Conservation (phyloP, 768 basidiomycete genomes). For the Mycena rosella region DNA sequence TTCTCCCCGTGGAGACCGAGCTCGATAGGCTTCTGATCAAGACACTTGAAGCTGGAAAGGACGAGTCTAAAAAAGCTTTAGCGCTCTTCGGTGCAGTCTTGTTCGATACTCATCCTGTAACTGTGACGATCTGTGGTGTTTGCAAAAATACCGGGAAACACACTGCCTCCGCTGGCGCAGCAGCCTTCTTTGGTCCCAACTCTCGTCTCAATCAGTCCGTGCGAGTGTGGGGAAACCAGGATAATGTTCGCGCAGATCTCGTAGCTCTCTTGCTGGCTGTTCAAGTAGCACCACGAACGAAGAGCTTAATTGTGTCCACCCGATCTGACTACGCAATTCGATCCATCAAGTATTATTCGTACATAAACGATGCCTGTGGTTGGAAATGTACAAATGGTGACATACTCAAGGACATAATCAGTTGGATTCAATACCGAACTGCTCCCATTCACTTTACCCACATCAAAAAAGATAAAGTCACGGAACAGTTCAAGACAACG, state of each 20-base stretch:
- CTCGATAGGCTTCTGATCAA: too few relatives aligned
- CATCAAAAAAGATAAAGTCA: neutral
- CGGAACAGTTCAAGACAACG: neutral
- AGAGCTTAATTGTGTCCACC: neutral
- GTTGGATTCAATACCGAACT: neutral
- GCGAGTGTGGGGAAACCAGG: neutral
- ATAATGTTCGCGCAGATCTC: slow-evolving; percentile 5
- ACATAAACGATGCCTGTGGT: slow-evolving; percentile 10
- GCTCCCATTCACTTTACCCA: slow-evolving; percentile 2
- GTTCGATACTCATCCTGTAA: too few relatives aligned
- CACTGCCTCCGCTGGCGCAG: too few relatives aligned
- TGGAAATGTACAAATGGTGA: slow-evolving; percentile 12
- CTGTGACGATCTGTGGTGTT: too few relatives aligned
- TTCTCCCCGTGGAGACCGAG: too few relatives aligned
- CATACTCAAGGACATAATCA: slow-evolving; percentile 1
- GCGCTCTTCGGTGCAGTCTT: too few relatives aligned
- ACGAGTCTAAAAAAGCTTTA: too few relatives aligned
- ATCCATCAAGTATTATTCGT: neutral
- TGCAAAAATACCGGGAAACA: neutral
- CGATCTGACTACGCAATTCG: slow-evolving; percentile 11
- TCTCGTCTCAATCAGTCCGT: neutral
- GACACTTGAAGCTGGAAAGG: too few relatives aligned
- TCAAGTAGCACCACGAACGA: neutral
- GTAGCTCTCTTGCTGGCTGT: neutral
- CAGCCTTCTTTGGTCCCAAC: too few relatives aligned